Evolutionary conservation across 148 eudicot species (phyloP).

Genomic region (Rhododendron griersonianum): DNA sequence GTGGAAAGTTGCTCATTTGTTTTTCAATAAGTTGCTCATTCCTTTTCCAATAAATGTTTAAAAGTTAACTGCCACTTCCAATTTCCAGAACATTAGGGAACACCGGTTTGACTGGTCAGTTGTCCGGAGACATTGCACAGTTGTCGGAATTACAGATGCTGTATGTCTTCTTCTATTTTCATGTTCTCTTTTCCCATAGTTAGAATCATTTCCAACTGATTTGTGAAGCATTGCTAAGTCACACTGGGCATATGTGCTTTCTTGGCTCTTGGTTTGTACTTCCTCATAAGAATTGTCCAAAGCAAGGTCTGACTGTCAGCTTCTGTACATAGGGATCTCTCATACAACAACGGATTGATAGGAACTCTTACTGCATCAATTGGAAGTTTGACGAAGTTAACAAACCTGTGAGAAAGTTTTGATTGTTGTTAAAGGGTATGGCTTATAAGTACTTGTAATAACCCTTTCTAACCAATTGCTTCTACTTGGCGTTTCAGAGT

Average conservation of each 20-base stretch:
- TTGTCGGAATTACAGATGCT: slow-evolving; percentile 49
- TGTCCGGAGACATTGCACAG: slow-evolving; percentile 56
- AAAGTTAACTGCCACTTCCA: not conserved
- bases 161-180: slow-evolving; percentile 33
- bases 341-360: slow-evolving; percentile 59
- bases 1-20: not conserved
- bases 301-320: not conserved
- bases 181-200: not conserved
- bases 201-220: not conserved
- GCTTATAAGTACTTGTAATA: not conserved
- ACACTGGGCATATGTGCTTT: not conserved
- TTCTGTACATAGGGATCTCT: slow-evolving; percentile 54
- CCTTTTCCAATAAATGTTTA: not conserved
- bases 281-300: not conserved
- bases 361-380: slow-evolving; percentile 66
- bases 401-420: slow-evolving; percentile 54
- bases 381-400: slow-evolving; percentile 48
- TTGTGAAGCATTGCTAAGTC: not conserved
- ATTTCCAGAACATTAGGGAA: slow-evolving; percentile 52
- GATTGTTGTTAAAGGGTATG: not conserved
- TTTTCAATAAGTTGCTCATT: not conserved
- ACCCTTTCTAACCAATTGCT: not conserved
- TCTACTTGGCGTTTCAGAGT: slow-evolving; percentile 37
- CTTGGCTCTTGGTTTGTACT: not conserved
- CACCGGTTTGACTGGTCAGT: slow-evolving; percentile 48